Percentiles rank a stretch among this genome's conserved stretches.
Conservation (phyloP, 805 yeast genomes). For the Wickerhamomyces chaumierensis region DNA sequence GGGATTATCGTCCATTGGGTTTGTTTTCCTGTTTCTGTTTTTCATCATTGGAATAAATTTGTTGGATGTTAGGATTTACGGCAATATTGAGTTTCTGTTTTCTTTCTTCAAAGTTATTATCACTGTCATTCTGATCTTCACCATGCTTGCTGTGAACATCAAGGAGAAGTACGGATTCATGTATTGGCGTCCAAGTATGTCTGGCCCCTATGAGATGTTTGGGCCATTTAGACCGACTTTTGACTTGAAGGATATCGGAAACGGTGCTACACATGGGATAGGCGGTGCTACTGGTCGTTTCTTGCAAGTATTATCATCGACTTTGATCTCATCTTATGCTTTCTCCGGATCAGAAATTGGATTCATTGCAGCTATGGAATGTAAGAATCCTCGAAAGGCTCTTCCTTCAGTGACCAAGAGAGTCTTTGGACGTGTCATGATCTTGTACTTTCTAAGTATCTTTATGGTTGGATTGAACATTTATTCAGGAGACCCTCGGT, state of each 20-base stretch:
- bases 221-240: slow-evolving; percentile 71
- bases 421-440: slow-evolving; percentile 59
- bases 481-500: slow-evolving; percentile 69
- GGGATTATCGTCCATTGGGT: slow-evolving; percentile 44
- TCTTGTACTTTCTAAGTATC: slow-evolving; percentile 55
- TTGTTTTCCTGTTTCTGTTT: slow-evolving; percentile 48
- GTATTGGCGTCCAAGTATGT: slow-evolving; percentile 51
- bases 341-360: slow-evolving; percentile 79
- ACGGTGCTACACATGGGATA: slow-evolving; percentile 41
- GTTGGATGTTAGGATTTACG: slow-evolving; percentile 60
- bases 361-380: slow-evolving; percentile 77
- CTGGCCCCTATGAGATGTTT: slow-evolving; percentile 37
- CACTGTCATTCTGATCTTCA: slow-evolving; percentile 41
- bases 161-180: slow-evolving; percentile 45
- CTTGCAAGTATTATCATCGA: slow-evolving; percentile 47
- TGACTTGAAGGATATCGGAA: slow-evolving; percentile 51
- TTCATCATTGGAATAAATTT: slow-evolving; percentile 40
- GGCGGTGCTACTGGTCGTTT: slow-evolving; percentile 52
- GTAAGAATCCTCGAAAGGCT: slow-evolving; percentile 68
- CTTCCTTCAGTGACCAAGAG: slow-evolving; percentile 68
- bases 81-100: slow-evolving; percentile 59
- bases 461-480: slow-evolving; percentile 63
- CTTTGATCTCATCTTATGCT: slow-evolving; percentile 59
- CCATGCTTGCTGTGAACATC: slow-evolving; percentile 53
- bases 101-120: slow-evolving; percentile 46